These are phyloP conservation scores for Mycena floridula DNA, from an alignment of 768 basidiomycete genomes.

Conservation along the genomic window DNA sequence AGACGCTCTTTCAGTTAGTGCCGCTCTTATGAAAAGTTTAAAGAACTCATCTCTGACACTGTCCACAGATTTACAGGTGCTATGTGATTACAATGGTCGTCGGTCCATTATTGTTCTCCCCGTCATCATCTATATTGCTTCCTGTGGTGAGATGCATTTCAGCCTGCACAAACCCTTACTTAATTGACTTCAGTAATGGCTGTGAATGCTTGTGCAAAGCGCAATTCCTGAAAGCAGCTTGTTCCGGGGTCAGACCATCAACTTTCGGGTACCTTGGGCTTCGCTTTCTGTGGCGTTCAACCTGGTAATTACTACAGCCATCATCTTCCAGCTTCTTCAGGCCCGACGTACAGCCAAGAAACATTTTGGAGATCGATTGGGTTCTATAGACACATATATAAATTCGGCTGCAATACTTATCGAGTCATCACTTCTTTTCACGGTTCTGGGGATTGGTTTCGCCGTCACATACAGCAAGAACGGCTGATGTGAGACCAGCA, in stretches of 20 bases:
- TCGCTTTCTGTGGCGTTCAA: constrained; percentile 17
- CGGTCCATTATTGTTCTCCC: constrained; percentile 9
- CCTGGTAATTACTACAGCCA: constrained; percentile 1
- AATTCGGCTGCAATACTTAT: not conserved
- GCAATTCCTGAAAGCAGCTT: constrained; percentile 19
- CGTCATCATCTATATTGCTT: constrained; percentile 8
- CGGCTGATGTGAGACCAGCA: not conserved
- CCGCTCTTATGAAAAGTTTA: too few relatives aligned
- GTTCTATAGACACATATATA: not conserved
- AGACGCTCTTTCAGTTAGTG: constrained; percentile 29
- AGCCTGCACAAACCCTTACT: not conserved
- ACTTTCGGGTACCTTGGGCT: constrained; percentile 23
- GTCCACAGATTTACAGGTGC: constrained; percentile 31
- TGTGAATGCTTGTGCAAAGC: constrained; percentile 18
- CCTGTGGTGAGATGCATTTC: constrained; percentile 5
- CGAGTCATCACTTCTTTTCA: not conserved
- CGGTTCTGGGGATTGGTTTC: not conserved
- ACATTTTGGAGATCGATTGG: not conserved
- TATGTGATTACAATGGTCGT: constrained; percentile 18
- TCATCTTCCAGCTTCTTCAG: constrained; percentile 2
- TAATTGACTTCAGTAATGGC: constrained; percentile 13
- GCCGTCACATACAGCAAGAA: not conserved
- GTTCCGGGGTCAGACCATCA: constrained; percentile 16
- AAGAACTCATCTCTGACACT: too few relatives aligned
- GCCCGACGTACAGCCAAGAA: not conserved